These are phyloP conservation scores for Potentilla sterilis DNA, from an alignment of 306 rosid genomes.

Conservation along the genomic window DNA sequence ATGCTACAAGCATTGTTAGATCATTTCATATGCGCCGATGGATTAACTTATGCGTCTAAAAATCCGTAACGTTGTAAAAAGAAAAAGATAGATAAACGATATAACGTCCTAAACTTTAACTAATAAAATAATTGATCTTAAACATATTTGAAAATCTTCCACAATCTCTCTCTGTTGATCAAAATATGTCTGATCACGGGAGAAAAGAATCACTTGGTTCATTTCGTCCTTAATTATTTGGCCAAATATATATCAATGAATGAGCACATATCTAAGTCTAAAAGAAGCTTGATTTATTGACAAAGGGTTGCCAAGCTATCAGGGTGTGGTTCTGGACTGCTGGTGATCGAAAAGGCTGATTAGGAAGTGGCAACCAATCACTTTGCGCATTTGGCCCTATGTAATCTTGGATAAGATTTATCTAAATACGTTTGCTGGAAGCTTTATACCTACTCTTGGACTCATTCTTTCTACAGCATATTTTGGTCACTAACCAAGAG, in stretches of 20 bases:
- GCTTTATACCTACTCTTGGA: slow-evolving; percentile 9
- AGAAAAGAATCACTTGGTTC: not conserved
- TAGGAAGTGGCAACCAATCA: not conserved
- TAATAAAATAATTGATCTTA: not conserved
- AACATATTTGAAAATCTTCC: not conserved
- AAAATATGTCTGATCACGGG: not conserved
- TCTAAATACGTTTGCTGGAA: not conserved
- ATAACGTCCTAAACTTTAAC: not conserved
- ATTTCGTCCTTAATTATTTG: not conserved
- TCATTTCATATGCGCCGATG: too few species aligned
- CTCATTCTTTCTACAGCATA: not conserved
- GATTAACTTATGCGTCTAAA: too few species aligned
- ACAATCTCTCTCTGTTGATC: not conserved
- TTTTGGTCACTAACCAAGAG: not conserved
- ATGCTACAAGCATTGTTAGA: too few species aligned
- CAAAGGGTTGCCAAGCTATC: not conserved
- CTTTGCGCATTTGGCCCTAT: not conserved
- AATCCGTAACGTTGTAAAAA: too few species aligned
- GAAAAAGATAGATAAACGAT: too few species aligned
- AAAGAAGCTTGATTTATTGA: not conserved
- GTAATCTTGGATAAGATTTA: not conserved
- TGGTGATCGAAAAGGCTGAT: not conserved
- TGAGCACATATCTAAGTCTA: not conserved
- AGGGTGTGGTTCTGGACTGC: not conserved
- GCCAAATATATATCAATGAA: not conserved